phyloP scores from a whole-genome alignment of 352 stramenopile species.

The Globisporangium solare region DNA sequence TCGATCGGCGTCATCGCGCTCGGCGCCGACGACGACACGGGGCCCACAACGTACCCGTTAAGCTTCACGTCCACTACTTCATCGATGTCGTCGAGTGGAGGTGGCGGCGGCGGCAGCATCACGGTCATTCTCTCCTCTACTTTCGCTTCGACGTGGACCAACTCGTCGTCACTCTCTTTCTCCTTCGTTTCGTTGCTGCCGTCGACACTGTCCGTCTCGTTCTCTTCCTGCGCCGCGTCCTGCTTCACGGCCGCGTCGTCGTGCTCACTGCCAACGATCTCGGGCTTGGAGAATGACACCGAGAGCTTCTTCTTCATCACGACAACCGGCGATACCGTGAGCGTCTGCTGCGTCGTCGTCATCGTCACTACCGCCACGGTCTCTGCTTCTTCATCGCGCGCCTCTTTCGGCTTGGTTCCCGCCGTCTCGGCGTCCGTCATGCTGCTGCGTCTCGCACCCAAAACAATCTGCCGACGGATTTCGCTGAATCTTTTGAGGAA shows the following conservation, averaged over 20 bases:
- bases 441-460: neutral
- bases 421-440: neutral
- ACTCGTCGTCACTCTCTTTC: neutral
- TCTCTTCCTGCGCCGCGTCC: neutral
- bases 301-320: neutral
- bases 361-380: neutral
- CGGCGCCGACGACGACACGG: constrained; percentile 27
- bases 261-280: neutral
- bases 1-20: constrained; percentile 31
- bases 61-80: constrained; percentile 5
- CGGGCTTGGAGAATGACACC: neutral
- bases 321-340: neutral
- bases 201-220: neutral
- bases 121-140: neutral
- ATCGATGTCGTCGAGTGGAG: constrained; percentile 3
- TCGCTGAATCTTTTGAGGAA: neutral
- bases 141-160: neutral
- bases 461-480: neutral
- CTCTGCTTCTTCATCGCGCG: neutral
- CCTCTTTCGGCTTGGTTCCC: neutral
- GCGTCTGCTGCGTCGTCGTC: neutral
- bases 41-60: constrained; percentile 16
- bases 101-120: constrained; percentile 5
- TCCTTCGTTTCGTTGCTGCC: neutral
- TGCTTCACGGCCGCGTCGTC: neutral